Percentiles rank a stretch among this genome's conserved stretches.
Conservation (phyloP, 1,139 yeast genomes). For the Hyphopichia khmerensis region DNA sequence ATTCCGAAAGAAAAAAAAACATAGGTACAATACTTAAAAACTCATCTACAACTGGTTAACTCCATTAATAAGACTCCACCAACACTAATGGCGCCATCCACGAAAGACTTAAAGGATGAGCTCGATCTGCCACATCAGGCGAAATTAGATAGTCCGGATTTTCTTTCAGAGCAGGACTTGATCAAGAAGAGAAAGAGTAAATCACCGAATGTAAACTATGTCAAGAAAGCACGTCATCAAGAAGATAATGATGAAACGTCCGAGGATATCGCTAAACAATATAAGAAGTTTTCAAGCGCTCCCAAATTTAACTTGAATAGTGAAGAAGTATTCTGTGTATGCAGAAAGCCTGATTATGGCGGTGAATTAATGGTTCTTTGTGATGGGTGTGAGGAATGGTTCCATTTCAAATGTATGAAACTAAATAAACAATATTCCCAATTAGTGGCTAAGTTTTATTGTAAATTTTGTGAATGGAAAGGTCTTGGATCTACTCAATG, state of each 20-base stretch:
- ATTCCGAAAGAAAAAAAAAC: not conserved
- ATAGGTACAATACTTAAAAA: not conserved
- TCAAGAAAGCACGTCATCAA: not conserved
- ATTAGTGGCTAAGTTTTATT: slow-evolving; percentile 65
- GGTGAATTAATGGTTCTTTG: slow-evolving; percentile 85
- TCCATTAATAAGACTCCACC: not conserved
- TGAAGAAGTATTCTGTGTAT: slow-evolving; percentile 74
- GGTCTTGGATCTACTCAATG: slow-evolving; percentile 51
- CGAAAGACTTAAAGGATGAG: not conserved
- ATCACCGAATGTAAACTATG: slow-evolving; percentile 2
- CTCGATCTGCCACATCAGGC: not conserved
- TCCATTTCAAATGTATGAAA: slow-evolving; percentile 76
- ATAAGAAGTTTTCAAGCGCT: slow-evolving; percentile 40
- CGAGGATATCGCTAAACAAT: slow-evolving; percentile 47
- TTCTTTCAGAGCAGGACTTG: not conserved
- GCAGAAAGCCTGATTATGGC: slow-evolving; percentile 78
- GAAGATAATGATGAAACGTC: slow-evolving; percentile 19
- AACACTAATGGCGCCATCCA: not conserved
- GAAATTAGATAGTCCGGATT: not conserved
- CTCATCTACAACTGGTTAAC: not conserved
- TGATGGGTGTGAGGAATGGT: slow-evolving; percentile 97
- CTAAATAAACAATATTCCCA: slow-evolving; percentile 52
- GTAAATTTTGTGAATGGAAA: slow-evolving; percentile 69
- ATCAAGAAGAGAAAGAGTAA: slow-evolving; percentile 3
- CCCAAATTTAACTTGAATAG: slow-evolving; percentile 47